Evolutionary conservation across 2,329 filamentous ascomycete genomes (phyloP).

Genomic region (Fusarium agapanthi): DNA sequence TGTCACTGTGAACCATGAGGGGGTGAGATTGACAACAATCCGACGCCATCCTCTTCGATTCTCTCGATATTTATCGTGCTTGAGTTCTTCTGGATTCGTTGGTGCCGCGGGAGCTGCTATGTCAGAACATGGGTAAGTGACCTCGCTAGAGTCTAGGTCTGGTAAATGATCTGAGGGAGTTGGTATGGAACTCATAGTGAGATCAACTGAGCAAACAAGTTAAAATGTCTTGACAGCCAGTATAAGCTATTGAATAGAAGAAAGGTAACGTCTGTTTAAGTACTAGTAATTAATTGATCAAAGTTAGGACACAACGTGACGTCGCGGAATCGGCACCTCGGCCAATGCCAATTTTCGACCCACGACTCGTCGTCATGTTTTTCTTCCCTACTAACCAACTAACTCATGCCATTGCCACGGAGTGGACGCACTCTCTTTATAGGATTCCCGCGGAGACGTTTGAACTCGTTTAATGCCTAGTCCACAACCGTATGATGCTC

Average conservation of each 20-base stretch:
- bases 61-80: background rate
- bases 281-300: background rate
- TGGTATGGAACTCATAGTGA: constrained; percentile 1
- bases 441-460: constrained; percentile 13
- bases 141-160: constrained; percentile 9
- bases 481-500: constrained; percentile 7
- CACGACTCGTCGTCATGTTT: constrained; percentile 10
- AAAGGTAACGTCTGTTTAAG: background rate
- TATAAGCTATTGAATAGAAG: background rate
- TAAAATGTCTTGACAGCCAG: background rate
- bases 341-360: constrained; percentile 15
- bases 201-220: background rate
- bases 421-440: constrained; percentile 2
- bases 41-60: constrained; percentile 24
- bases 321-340: constrained; percentile 16
- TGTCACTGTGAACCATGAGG: constrained; percentile 52
- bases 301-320: constrained; percentile 1
- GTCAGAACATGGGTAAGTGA: constrained; percentile 7
- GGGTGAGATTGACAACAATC: constrained; percentile 16
- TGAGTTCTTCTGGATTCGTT: background rate
- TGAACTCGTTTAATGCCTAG: constrained; percentile 1
- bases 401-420: background rate
- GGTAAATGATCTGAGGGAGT: background rate
- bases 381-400: background rate
- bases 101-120: background rate